Evolutionary conservation across 192 early-diverging fungal species (phyloP), one percentile per base, ranked within the genome.

Genomic region (Coemansia sp.): DNA sequence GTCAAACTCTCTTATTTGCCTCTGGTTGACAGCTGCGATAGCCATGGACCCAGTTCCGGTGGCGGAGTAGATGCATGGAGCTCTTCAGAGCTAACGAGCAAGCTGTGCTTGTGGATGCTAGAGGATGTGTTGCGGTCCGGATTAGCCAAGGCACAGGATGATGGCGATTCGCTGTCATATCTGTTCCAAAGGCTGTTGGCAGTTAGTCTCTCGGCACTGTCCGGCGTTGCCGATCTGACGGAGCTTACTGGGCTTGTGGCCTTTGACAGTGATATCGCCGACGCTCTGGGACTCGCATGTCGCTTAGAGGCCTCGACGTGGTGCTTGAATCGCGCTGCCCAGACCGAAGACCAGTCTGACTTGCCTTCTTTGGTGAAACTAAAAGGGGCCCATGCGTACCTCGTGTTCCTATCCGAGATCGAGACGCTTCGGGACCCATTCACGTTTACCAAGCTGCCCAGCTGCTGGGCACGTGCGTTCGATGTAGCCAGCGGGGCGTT

Each of bases 341-440:
- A 18, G 26, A 15, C 7, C 29, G 17, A 17, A 19, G 17, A 17
- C 52, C 22, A 37, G 27, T 3, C 55, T 3, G 35, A 40, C 14
- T 2, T 32, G n/a, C 1, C 27, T 8, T 19, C 18, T 35, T 18
- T 32, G 18, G 11, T 6, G 18, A 32, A 53, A 9, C 11, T 53
- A 26, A 14, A n/a, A 27, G 10, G 22, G 3, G 61, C 65, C 12
- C 43, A 39, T 6, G 41, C 39, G 32, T 75, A 53, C 46, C 39
- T 68, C 24, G 53, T 38, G 35, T 75, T 60, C 34, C 17, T 60
- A 7, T 32, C 4, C 1, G 39, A 44, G 0, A 36, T 75, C 37
- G 36, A 43, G 1, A 10, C 32, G 19, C 39, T 69, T 22, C 63
- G 62, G 11, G 72, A 75, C 43, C 72, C 72, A 12, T 75, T 69